phyloP scores from a whole-genome alignment of 2,329 filamentous ascomycete genomes.

The Periconia sp. region DNA sequence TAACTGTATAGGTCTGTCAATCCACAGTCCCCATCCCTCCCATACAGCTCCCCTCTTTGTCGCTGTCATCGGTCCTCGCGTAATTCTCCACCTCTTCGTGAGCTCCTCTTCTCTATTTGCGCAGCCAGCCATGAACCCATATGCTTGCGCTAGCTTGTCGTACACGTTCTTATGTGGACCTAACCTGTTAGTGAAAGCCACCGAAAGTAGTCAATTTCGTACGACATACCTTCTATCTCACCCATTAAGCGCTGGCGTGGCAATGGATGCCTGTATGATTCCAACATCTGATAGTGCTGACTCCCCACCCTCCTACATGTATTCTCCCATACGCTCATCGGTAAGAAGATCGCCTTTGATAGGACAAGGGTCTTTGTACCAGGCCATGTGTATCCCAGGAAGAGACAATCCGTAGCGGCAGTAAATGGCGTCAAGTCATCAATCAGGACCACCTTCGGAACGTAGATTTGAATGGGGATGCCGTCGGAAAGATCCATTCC shows the following conservation, averaged over 20 bases:
- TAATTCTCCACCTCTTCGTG: constrained; percentile 39
- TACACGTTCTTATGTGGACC: constrained; percentile 24
- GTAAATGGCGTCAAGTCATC: constrained; percentile 5
- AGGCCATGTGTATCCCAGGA: constrained; percentile 29
- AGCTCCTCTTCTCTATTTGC: constrained; percentile 27
- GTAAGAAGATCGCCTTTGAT: constrained; percentile 31
- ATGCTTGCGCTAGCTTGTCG: constrained; percentile 24
- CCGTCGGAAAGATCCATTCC: background rate
- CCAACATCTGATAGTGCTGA: background rate
- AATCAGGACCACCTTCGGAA: constrained; percentile 27
- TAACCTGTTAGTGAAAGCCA: background rate
- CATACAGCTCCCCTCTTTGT: constrained; percentile 33
- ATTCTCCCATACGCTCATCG: constrained; percentile 27
- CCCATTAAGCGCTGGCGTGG: no score
- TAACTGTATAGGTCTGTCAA: constrained; percentile 28
- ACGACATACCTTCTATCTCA: no score
- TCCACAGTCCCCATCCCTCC: constrained; percentile 37
- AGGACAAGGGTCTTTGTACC: constrained; percentile 17
- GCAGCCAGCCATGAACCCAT: constrained; percentile 18
- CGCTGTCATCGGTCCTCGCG: constrained; percentile 25
- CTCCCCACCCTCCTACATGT: constrained; percentile 15
- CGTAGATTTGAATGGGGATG: constrained; percentile 37
- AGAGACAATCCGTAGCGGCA: constrained; percentile 33
- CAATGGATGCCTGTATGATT: background rate
- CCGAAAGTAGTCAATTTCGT: no score